A percentile compares a stretch with the other conserved stretches of the same genome.
Conservation (phyloP, 352 stramenopile genomes). For the Phytophthora podocarpi region DNA sequence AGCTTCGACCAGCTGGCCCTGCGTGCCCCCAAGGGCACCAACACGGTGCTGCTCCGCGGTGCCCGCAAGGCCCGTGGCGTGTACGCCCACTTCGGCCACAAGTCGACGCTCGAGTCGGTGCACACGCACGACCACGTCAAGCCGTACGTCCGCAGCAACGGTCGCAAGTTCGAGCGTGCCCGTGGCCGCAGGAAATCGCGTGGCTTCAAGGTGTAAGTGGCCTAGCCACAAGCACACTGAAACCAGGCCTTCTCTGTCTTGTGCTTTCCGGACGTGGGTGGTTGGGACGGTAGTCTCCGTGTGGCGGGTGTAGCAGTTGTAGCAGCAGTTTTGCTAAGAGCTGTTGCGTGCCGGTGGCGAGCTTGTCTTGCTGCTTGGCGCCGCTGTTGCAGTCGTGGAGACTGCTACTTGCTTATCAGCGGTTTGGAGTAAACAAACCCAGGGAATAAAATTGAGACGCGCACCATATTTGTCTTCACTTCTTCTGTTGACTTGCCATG, state of each 20-base stretch:
- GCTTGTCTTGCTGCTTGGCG: constrained; percentile 18
- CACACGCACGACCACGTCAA: constrained; percentile 99
- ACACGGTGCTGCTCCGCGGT: constrained; percentile 99
- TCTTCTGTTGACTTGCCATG: neutral
- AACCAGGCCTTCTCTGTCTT: constrained; percentile 44
- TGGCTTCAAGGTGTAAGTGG: constrained; percentile 99
- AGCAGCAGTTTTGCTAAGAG: constrained; percentile 31
- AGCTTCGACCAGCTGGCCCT: constrained; percentile 99
- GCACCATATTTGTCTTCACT: constrained; percentile 57
- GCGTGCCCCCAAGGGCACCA: constrained; percentile 95
- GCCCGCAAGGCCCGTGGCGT: constrained; percentile 97
- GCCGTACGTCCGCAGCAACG: constrained; percentile 98
- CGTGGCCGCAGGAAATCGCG: constrained; percentile 98
- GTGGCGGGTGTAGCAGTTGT: constrained; percentile 9
- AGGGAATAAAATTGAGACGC: constrained; percentile 88
- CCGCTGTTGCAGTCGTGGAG: constrained; percentile 29
- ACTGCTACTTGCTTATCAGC: constrained; percentile 29
- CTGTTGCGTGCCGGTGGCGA: constrained; percentile 22
- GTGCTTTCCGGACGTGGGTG: constrained; percentile 26
- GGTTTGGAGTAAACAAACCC: constrained; percentile 50
- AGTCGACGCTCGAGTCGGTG: constrained; percentile 96
- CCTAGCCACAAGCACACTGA: constrained; percentile 34
- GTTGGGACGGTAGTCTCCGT: constrained; percentile 3
- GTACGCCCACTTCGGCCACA: constrained; percentile 99
- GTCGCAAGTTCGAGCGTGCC: constrained; percentile 99